Evolutionary conservation across 495 filamentous ascomycete species (phyloP).

Genomic region (Pseudotulostoma volvatum): DNA sequence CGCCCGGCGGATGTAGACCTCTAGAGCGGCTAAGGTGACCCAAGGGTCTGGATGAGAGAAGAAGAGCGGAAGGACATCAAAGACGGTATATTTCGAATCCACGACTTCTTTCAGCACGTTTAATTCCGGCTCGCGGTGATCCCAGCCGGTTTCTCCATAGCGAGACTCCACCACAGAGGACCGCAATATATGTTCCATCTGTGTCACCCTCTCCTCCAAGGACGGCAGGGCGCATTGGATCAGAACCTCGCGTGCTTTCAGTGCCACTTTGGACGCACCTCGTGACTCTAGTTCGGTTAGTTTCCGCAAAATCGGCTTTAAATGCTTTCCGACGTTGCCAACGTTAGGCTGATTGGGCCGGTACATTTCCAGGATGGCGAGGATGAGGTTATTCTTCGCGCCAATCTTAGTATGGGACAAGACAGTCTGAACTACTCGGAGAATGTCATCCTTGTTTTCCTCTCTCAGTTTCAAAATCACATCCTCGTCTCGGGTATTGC

Average conservation of each 20-base stretch:
- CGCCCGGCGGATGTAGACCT: constrained; percentile 90
- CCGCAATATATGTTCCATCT: constrained; percentile 98
- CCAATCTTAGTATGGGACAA: constrained; percentile 85
- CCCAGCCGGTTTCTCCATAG: constrained; percentile 95
- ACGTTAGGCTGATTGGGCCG: constrained; percentile 83
- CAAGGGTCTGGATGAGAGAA: constrained; percentile 87
- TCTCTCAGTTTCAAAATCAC: constrained; percentile 88
- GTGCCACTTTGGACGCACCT: constrained; percentile 80
- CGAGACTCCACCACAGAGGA: constrained; percentile 93
- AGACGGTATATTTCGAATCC: constrained; percentile 95
- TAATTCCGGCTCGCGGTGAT: constrained; percentile 78
- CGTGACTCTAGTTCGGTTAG: constrained; percentile 85
- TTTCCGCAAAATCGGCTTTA: constrained; percentile 66
- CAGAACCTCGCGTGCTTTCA: constrained; percentile 91
- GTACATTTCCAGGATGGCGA: constrained; percentile 88
- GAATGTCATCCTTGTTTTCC: constrained; percentile 83
- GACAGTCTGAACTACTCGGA: constrained; percentile 67
- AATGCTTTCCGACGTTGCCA: constrained; percentile 75
- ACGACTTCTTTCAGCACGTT: constrained; percentile 90
- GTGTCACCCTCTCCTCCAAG: constrained; percentile 78
- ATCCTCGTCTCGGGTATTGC: constrained; percentile 77
- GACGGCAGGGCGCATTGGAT: constrained; percentile 96
- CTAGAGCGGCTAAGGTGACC: constrained; percentile 85
- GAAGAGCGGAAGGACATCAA: constrained; percentile 87
- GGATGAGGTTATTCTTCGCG: constrained; percentile 84